Percentiles rank a stretch among this genome's conserved stretches.
These are phyloP conservation scores for Globisporangium spiculum DNA, from an alignment of 352 stramenopile genomes.

Conservation along the genomic window DNA sequence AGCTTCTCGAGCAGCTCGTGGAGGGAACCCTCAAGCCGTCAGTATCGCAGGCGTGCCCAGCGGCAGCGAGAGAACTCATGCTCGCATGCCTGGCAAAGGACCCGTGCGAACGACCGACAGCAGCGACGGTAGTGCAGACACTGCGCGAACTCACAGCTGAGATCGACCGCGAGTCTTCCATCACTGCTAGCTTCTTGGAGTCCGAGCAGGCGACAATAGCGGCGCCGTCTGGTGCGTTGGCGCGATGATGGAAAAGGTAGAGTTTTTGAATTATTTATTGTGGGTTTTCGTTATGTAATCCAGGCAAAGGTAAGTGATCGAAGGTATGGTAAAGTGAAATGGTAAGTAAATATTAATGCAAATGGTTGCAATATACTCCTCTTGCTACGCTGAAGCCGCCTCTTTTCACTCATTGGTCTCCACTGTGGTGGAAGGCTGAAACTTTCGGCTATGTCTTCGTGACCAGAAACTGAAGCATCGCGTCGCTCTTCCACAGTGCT, in stretches of 20 bases:
- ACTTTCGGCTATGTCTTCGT: background rate
- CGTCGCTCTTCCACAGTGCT: background rate
- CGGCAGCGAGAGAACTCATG: background rate
- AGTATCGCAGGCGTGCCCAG: slow-evolving; percentile 5
- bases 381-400: background rate
- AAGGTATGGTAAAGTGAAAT: background rate
- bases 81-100: slow-evolving; percentile 19
- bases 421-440: no score
- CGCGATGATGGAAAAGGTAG: background rate
- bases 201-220: background rate
- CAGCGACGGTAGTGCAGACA: slow-evolving; percentile 10
- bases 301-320: background rate
- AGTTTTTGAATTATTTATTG: slow-evolving; percentile 3
- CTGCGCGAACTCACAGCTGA: background rate
- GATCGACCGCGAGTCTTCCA: slow-evolving; percentile 8
- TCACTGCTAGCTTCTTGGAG: background rate
- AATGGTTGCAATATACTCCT: background rate
- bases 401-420: background rate
- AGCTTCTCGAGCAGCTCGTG: background rate
- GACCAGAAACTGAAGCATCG: background rate
- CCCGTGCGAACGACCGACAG: slow-evolving; percentile 19
- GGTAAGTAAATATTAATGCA: background rate
- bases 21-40: slow-evolving; percentile 7
- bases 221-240: background rate
- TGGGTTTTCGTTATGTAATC: background rate